phyloP scores from a whole-genome alignment of 2,329 filamentous ascomycete species.

The Colletotrichum viniferum region DNA sequence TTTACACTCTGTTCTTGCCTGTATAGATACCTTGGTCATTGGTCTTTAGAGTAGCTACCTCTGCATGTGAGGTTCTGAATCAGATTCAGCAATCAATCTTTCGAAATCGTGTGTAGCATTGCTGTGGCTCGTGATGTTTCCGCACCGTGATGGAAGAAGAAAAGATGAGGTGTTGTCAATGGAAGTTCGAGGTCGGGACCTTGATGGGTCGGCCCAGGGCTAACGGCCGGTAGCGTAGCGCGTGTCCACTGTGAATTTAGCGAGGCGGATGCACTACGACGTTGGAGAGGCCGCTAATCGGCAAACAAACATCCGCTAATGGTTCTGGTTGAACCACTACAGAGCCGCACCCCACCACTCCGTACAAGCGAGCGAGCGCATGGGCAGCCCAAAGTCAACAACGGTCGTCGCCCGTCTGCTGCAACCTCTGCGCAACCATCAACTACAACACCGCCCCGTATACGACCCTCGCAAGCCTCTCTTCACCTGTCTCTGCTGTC shows the following conservation, averaged over 20 bases:
- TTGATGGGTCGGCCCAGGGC: not conserved
- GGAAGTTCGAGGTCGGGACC: not conserved
- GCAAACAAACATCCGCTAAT: not conserved
- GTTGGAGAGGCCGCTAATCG: not conserved
- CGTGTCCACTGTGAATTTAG: not conserved
- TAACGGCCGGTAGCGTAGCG: not conserved
- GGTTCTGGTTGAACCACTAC: not conserved
- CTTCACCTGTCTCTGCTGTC: not conserved
- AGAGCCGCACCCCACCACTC: not conserved
- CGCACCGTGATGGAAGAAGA: not conserved
- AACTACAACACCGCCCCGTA: not conserved
- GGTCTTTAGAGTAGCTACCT: constrained; percentile 1
- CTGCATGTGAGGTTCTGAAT: not conserved
- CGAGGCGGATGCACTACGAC: not conserved
- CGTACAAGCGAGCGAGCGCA: not conserved
- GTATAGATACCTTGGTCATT: constrained; percentile 14
- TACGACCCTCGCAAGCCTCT: not conserved
- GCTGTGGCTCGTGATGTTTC: not conserved
- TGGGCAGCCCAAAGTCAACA: not conserved
- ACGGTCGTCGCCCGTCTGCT: not conserved
- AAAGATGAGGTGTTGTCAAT: not conserved
- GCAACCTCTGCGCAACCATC: not conserved
- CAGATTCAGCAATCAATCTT: not conserved
- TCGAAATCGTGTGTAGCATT: not conserved
- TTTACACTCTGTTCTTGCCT: not conserved